A percentile compares a stretch with the other conserved stretches of the same genome.
Conservation (phyloP, 2,329 filamentous ascomycete genomes). For the Alternaria consortialis region DNA sequence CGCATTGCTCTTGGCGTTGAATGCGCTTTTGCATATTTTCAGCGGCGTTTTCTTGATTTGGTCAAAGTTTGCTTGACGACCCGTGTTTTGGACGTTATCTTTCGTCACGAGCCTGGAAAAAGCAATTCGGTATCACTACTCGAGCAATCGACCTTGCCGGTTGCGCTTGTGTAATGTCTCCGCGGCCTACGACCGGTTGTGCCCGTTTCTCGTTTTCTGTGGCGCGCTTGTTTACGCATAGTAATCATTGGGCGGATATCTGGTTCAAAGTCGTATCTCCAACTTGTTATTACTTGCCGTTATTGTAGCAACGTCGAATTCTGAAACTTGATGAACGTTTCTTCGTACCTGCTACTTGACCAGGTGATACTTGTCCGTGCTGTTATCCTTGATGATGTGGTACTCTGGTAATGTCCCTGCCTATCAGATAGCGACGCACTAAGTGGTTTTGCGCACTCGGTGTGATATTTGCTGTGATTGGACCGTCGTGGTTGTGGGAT, state of each 20-base stretch:
- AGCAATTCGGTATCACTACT: slow-evolving; percentile 14
- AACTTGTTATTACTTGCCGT: background rate
- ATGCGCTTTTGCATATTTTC: slow-evolving; percentile 28
- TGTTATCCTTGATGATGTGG: background rate
- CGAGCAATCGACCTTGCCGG: slow-evolving; percentile 1
- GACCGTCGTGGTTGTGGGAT: background rate
- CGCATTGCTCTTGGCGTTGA: slow-evolving; percentile 42
- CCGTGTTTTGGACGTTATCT: slow-evolving; percentile 21
- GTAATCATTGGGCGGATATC: slow-evolving; percentile 9
- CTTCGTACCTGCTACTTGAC: background rate
- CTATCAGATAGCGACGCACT: background rate
- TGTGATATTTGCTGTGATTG: background rate
- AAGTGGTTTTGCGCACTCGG: background rate
- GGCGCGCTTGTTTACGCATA: slow-evolving; percentile 23
- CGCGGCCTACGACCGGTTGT: background rate
- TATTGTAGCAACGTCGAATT: background rate
- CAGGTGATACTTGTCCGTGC: background rate
- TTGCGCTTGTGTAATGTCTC: background rate
- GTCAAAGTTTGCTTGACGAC: slow-evolving; percentile 11
- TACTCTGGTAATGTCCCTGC: background rate
- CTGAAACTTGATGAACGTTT: background rate
- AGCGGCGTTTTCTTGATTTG: slow-evolving; percentile 32
- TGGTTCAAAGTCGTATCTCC: background rate
- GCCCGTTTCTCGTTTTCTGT: slow-evolving; percentile 1
- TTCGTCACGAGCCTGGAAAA: slow-evolving; percentile 25